phyloP scores from a whole-genome alignment of 768 basidiomycete species.

The Imleria badia region DNA sequence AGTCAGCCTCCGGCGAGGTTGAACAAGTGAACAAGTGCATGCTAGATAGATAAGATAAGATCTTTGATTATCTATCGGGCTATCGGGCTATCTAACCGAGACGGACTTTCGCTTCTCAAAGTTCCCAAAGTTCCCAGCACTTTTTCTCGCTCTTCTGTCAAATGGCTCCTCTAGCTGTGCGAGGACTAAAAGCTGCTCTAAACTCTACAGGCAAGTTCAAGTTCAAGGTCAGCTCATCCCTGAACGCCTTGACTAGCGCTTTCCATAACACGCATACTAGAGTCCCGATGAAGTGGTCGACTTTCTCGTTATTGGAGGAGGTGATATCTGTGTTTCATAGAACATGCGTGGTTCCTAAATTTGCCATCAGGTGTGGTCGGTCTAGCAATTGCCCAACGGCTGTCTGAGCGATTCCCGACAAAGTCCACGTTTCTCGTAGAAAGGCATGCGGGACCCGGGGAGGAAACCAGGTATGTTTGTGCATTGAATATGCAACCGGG shows the following conservation, averaged over 20 bases:
- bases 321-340: conserved; percentile 34
- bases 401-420: conserved; percentile 60
- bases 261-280: conserved; percentile 31
- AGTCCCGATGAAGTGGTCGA: conserved; percentile 74
- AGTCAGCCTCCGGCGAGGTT: not conserved
- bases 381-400: conserved; percentile 76
- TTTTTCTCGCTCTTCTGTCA: not conserved
- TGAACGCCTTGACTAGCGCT: not conserved
- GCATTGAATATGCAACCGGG: not conserved
- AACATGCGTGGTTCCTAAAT: not conserved
- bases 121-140: not conserved
- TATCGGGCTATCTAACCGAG: conserved; percentile 9
- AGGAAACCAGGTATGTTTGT: conserved; percentile 73
- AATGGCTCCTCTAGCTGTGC: conserved; percentile 37
- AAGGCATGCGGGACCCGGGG: conserved; percentile 68
- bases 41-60: conserved; percentile 21
- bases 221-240: conserved; percentile 51
- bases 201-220: conserved; percentile 59
- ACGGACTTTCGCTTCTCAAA: not conserved
- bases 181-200: conserved; percentile 57
- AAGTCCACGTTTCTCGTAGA: conserved; percentile 83
- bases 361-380: conserved; percentile 70
- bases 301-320: conserved; percentile 87
- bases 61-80: too few relatives aligned
- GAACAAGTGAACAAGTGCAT: not conserved